These are phyloP conservation scores for Lentinus tigrinus DNA, from an alignment of 768 basidiomycete genomes.

Conservation along the genomic window DNA sequence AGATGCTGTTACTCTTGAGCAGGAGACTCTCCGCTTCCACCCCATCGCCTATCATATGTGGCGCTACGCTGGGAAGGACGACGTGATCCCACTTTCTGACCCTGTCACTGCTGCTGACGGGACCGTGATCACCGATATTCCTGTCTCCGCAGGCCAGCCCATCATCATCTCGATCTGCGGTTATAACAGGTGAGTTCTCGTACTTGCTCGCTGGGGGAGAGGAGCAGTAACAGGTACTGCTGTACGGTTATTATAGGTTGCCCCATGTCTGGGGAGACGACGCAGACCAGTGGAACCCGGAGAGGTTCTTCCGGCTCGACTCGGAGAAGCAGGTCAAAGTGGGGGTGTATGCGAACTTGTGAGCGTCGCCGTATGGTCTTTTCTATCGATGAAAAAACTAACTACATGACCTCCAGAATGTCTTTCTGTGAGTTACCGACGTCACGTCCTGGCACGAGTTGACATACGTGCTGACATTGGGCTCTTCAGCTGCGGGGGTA, in stretches of 20 bases:
- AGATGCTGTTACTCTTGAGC: too few species aligned
- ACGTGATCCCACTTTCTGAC: constrained; percentile 21
- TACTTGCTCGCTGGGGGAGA: too few species aligned
- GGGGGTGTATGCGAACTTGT: constrained; percentile 13
- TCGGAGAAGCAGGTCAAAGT: constrained; percentile 4
- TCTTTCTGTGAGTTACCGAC: background rate
- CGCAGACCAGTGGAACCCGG: constrained; percentile 8
- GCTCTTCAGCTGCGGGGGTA: background rate
- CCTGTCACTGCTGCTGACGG: constrained; percentile 1
- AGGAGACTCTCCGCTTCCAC: constrained; percentile 25
- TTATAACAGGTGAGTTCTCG: constrained; percentile 7
- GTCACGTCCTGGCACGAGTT: background rate
- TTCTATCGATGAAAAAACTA: too few species aligned
- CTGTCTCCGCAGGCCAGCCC: constrained; percentile 2
- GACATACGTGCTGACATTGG: too few species aligned
- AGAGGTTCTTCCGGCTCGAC: constrained; percentile 4
- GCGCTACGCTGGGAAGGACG: constrained; percentile 22
- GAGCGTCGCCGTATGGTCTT: background rate
- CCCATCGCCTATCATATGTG: constrained; percentile 1
- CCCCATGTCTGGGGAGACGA: constrained; percentile 13
- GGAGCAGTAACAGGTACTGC: background rate
- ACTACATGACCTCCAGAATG: background rate
- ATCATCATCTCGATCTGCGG: background rate
- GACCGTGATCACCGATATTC: background rate
- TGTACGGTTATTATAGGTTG: background rate